Evolutionary conservation across 2,329 filamentous ascomycete species (phyloP).

Genomic region (Colletotrichum salicis): DNA sequence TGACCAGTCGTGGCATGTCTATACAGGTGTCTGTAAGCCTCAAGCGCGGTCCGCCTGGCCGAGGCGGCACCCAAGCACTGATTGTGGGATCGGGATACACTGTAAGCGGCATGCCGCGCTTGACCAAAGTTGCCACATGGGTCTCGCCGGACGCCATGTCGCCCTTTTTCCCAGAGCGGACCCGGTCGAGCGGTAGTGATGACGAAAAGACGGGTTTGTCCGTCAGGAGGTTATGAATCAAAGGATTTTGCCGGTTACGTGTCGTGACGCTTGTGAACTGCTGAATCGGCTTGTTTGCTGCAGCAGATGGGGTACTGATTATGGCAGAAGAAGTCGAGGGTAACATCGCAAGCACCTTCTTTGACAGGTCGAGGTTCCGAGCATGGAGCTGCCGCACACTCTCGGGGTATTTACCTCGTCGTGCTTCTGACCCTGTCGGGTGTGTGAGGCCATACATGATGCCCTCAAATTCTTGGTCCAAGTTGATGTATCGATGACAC

Average conservation of each 20-base stretch:
- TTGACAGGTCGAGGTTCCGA: constrained; percentile 78
- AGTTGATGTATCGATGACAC: constrained; percentile 78
- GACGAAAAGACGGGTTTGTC: constrained; percentile 94
- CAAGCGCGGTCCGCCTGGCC: constrained; percentile 68
- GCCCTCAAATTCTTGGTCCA: constrained; percentile 85
- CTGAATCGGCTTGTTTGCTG: constrained; percentile 63
- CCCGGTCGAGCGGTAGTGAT: constrained; percentile 80
- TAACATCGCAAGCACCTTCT: constrained; percentile 76
- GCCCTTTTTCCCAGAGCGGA: constrained; percentile 49
- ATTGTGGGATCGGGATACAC: constrained; percentile 79
- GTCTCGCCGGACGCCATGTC: constrained; percentile 30
- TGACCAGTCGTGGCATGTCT: constrained; percentile 82
- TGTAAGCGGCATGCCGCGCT: constrained; percentile 88
- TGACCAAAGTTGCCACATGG: constrained; percentile 80
- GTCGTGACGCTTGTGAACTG: constrained; percentile 63
- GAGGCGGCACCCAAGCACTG: constrained; percentile 75
- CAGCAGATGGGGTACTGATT: constrained; percentile 87
- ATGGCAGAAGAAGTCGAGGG: constrained; percentile 88
- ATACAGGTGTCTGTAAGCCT: constrained; percentile 83
- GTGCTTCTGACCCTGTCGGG: constrained; percentile 9
- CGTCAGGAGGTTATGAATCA: constrained; percentile 95
- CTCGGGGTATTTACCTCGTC: constrained; percentile 14
- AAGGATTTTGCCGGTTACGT: constrained; percentile 74
- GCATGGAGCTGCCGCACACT: constrained; percentile 48
- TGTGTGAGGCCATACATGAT: constrained; percentile 70